These are phyloP conservation scores for Cyamopsis tetragonoloba DNA, from an alignment of 306 rosid genomes.

Conservation along the genomic window DNA sequence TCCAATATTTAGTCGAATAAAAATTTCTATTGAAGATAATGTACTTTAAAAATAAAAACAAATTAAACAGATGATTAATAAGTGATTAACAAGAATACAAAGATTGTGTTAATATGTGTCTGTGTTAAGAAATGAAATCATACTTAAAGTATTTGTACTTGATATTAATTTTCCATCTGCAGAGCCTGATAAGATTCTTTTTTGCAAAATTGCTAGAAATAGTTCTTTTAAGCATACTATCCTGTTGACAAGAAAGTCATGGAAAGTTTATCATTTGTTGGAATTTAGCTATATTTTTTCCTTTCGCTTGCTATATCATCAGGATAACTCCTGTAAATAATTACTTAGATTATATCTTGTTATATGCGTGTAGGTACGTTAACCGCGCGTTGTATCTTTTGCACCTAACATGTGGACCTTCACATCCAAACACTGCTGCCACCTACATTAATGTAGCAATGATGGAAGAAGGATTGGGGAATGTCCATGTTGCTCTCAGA, in stretches of 20 bases:
- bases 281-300: not conserved
- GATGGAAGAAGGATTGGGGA: constrained; percentile 99
- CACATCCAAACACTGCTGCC: constrained; percentile 99
- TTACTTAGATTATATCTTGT: not conserved
- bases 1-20: not conserved
- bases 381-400: constrained; percentile 91
- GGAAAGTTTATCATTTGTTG: not conserved
- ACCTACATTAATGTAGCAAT: constrained; percentile 96
- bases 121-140: not conserved
- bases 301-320: not conserved
- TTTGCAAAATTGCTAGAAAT: too few species aligned
- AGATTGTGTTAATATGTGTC: not conserved
- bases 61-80: not conserved
- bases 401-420: constrained; percentile 96
- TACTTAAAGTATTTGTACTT: not conserved
- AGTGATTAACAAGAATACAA: not conserved
- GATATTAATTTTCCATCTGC: too few species aligned
- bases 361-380: constrained; percentile 62
- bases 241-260: not conserved
- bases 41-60: not conserved
- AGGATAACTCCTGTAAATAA: not conserved
- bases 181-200: too few species aligned
- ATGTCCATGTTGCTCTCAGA: constrained; percentile 93
- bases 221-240: too few species aligned
- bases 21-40: not conserved